Evolutionary conservation across 306 rosid species (phyloP).

Genomic region (Spatholobus suberectus): DNA sequence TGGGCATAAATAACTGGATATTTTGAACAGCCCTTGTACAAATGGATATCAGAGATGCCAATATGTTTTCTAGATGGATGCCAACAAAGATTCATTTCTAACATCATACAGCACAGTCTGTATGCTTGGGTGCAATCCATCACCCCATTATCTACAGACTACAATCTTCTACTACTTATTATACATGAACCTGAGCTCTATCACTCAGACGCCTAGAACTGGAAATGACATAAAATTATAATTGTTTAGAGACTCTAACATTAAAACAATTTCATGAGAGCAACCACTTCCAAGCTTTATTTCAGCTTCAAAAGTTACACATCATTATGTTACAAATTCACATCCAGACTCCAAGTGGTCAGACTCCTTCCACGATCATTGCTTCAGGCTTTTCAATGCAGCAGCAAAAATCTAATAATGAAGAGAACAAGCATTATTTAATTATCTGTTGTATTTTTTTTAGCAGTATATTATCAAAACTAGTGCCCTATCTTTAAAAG

Average conservation of each 20-base stretch:
- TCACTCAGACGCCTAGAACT: conserved; percentile 17
- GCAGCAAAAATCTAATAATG: conserved; percentile 55
- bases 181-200: conserved; percentile 35
- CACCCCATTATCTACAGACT: not conserved
- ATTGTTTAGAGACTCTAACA: not conserved
- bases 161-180: not conserved
- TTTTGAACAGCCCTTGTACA: not conserved
- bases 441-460: not conserved
- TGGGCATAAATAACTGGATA: not conserved
- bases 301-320: conserved; percentile 16
- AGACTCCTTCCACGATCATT: conserved; percentile 33
- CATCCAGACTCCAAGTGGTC: not conserved
- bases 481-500: conserved; percentile 9
- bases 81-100: not conserved
- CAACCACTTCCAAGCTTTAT: conserved; percentile 29
- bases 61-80: not conserved
- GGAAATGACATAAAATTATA: conserved; percentile 2
- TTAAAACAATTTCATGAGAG: not conserved
- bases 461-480: conserved; percentile 17
- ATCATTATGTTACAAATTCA: conserved; percentile 32
- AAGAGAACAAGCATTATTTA: conserved; percentile 22
- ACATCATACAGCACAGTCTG: conserved; percentile 4
- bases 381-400: conserved; percentile 57
- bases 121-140: conserved; percentile 14
- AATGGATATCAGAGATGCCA: conserved; percentile 18